phyloP scores from a whole-genome alignment of 2,329 filamentous ascomycete genomes.

The Cryphonectria nitschkei region DNA sequence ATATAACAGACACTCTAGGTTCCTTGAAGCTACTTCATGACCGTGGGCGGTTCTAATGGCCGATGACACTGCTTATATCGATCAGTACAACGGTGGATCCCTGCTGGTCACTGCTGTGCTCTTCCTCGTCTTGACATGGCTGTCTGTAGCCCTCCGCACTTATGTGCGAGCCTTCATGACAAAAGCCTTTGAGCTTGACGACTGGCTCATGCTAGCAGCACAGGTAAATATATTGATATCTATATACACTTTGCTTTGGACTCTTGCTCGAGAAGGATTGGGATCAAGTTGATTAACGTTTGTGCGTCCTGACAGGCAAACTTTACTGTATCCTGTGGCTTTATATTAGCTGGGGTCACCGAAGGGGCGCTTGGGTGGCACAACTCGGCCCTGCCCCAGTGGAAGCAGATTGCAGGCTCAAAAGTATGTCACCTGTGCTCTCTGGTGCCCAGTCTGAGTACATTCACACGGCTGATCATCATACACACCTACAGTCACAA shows the following conservation, averaged over 20 bases:
- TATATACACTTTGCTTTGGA: neutral
- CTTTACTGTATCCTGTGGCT: conserved; percentile 52
- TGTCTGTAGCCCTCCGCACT: conserved; percentile 47
- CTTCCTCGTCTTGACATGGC: conserved; percentile 46
- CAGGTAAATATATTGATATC: conserved; percentile 42
- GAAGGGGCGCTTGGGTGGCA: conserved; percentile 50
- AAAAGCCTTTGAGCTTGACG: conserved; percentile 52
- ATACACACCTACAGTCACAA: conserved; percentile 47
- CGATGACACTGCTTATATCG: conserved; percentile 38
- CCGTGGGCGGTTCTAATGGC: conserved; percentile 36
- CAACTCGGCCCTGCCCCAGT: conserved; percentile 47
- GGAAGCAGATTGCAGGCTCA: conserved; percentile 48
- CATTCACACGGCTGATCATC: neutral
- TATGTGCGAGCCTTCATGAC: conserved; percentile 50
- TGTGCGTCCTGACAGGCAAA: conserved; percentile 39
- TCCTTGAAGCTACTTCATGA: conserved; percentile 12
- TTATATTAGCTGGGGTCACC: conserved; percentile 48
- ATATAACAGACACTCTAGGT: neutral
- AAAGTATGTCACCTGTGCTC: conserved; percentile 40
- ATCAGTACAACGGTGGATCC: conserved; percentile 44
- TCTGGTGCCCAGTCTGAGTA: too few relatives aligned
- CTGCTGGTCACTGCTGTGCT: conserved; percentile 42
- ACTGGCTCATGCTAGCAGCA: conserved; percentile 57
- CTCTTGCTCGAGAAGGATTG: neutral
- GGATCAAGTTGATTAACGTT: conserved; percentile 11